Base-by-base conservation (phyloP, 2,329 filamentous ascomycete species). In the Penicillium polonicum region DNA sequence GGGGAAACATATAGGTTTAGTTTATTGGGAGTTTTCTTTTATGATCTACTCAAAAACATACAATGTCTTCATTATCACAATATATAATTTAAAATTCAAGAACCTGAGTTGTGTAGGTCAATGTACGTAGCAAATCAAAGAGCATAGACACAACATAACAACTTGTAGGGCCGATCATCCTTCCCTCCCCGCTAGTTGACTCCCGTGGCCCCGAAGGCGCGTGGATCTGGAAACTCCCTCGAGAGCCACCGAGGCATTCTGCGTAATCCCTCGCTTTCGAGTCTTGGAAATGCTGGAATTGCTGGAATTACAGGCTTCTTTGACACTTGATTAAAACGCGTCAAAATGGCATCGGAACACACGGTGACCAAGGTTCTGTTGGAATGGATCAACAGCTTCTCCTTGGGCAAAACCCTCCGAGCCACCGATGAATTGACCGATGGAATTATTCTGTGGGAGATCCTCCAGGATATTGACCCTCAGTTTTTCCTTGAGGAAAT, bases 371-470 rank as follows among this genome's bases (percentile, higher is more conserved):
- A 78, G 59, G 77, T 76, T 55, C 68, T 80, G 49, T 66, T 79
- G 61, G 77, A 79, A 71, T 80, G 78, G 78, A 72, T 80, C 67
- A 78, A 78, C 69, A 77, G 73, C 67, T 76, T 78, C 65, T 72
- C 73, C 44, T 65, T 78, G 45, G 76, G 75, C 45, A 77, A 76
- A 61, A 75, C 74, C 25, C 72, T 78, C 54, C 71, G 72, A 48
- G 68, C 71, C 19, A 72, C 70, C 27, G 72, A 72, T 62, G 78
- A 80, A 61, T 65, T 80, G 60, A 77, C 68, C 45, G 76, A 79
- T 62, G 78, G 78, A 19, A 73, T 73, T 33, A 74, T 79, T 21
- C 64, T 80, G 42, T 80, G 78, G 78, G 78, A 79, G 57, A 76
- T 79, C 35, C 64, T 80, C 44, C 78, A 80, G 63, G 77, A 80